Conservation (phyloP, 2,329 filamentous ascomycete genomes). For the Didymella keratinophila region DNA sequence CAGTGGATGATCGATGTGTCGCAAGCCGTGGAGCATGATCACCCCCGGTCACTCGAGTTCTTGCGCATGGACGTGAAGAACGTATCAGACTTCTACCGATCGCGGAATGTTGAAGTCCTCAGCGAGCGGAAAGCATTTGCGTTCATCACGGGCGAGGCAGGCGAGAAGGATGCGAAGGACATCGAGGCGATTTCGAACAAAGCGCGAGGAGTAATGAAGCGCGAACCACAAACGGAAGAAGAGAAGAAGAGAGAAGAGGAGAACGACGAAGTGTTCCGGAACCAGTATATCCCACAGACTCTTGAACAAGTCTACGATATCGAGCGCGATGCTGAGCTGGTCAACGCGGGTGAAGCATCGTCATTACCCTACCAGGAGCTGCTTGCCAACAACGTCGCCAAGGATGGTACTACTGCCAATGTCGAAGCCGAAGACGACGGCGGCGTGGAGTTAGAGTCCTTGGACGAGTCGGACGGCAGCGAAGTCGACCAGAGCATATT, state of each 20-base stretch:
- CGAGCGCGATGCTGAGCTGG: conserved; percentile 83
- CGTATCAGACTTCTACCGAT: conserved; percentile 87
- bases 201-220: conserved; percentile 72
- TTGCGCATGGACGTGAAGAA: conserved; percentile 99
- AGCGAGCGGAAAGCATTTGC: conserved; percentile 81
- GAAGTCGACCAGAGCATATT: conserved; percentile 45
- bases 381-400: conserved; percentile 72
- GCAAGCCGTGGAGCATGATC: conserved; percentile 96
- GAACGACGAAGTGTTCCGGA: conserved; percentile 90
- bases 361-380: conserved; percentile 87
- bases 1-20: conserved; percentile 97
- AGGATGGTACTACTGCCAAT: conserved; percentile 40
- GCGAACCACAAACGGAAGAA: conserved; percentile 58
- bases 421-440: conserved; percentile 1
- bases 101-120: conserved; percentile 82
- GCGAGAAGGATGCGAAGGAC: conserved; percentile 60
- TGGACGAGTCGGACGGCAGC: conserved; percentile 29
- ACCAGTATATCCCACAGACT: conserved; percentile 96
- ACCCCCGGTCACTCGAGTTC: conserved; percentile 91
- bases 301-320: conserved; percentile 96
- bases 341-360: conserved; percentile 75
- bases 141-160: conserved; percentile 75
- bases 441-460: conserved; percentile 21
- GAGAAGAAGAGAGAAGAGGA: conserved; percentile 66
- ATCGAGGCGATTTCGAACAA: conserved; percentile 67